Percentiles rank a stretch among this genome's conserved stretches.
Evolutionary conservation across 345 rosid genomes (phyloP).

Genomic region (Brassica carinata): DNA sequence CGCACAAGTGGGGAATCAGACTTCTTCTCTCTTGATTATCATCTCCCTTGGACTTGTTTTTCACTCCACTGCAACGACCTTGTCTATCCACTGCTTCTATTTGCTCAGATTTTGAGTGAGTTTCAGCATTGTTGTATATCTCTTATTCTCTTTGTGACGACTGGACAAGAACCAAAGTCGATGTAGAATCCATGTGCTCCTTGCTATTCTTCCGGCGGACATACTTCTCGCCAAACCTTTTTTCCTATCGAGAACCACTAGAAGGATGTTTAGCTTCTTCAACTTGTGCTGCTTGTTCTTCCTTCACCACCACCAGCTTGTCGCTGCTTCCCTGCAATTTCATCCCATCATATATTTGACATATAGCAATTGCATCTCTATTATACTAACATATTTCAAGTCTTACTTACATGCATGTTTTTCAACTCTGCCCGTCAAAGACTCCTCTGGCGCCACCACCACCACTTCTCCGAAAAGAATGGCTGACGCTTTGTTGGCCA

Average conservation of each 20-base stretch:
- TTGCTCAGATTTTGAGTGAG: not conserved
- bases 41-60: no score
- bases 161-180: not conserved
- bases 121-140: not conserved
- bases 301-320: no score
- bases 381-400: no score
- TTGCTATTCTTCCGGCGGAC: not conserved
- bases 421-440: no score
- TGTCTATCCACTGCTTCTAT: not conserved
- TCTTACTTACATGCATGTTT: no score
- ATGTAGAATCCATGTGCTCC: not conserved
- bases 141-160: not conserved
- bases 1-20: not conserved
- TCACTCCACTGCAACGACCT: not conserved
- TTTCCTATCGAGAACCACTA: not conserved
- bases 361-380: no score
- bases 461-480: not conserved
- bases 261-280: not conserved
- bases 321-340: no score
- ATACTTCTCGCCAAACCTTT: not conserved
- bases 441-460: not conserved
- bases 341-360: no score
- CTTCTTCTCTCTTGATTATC: no score
- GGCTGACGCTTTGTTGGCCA: not conserved
- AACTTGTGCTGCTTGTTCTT: not conserved